phyloP scores from a whole-genome alignment of 306 rosid genomes.

The Sindora glabra region DNA sequence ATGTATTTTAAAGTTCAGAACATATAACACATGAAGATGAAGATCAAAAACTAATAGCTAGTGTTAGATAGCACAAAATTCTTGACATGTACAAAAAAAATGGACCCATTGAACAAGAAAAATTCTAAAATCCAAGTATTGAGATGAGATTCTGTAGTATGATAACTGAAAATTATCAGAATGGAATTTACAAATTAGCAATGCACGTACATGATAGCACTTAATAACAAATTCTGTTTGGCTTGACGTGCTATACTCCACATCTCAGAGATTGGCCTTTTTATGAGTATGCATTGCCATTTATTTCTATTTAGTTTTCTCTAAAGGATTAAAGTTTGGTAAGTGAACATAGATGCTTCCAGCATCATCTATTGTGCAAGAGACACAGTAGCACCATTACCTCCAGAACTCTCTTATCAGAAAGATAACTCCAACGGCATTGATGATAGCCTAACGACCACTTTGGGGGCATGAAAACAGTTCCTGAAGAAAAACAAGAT shows the following conservation, averaged over 20 bases:
- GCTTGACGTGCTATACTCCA: slow-evolving; percentile 9
- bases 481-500: slow-evolving; percentile 37
- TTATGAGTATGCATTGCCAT: neutral
- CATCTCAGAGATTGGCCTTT: neutral
- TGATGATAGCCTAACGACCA: slow-evolving; percentile 96
- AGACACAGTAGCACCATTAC: slow-evolving; percentile 23
- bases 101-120: neutral
- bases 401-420: slow-evolving; percentile 75
- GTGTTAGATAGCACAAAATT: neutral
- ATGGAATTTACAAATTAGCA: neutral
- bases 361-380: neutral
- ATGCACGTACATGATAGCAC: neutral
- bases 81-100: neutral
- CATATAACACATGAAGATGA: neutral
- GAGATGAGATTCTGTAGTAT: neutral
- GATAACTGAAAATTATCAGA: slow-evolving; percentile 1
- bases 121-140: neutral
- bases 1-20: slow-evolving; percentile 10
- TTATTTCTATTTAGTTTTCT: no score
- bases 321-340: neutral
- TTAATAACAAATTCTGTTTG: no score
- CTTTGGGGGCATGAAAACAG: slow-evolving; percentile 85
- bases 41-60: neutral
- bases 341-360: slow-evolving; percentile 4
- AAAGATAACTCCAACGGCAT: slow-evolving; percentile 76